phyloP scores from a whole-genome alignment of 495 filamentous ascomycete genomes.

The Penicillium lagena region DNA sequence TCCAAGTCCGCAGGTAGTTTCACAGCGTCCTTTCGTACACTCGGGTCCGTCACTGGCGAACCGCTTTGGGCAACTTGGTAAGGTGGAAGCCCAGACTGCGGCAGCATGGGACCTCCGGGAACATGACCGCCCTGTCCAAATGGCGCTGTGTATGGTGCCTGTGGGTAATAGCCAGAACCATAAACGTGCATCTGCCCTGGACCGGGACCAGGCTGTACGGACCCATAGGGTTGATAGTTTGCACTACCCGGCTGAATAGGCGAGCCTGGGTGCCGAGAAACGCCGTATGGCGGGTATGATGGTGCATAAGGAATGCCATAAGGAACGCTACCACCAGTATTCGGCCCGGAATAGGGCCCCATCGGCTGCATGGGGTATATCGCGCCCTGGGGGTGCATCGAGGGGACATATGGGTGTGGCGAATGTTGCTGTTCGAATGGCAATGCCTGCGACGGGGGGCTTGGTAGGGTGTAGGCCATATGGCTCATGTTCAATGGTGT shows the following conservation, averaged over 20 bases:
- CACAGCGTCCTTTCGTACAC: conserved; percentile 12
- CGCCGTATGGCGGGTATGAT: conserved; percentile 24
- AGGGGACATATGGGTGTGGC: conserved; percentile 25
- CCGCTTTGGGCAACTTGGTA: conserved; percentile 1
- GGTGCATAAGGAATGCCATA: conserved; percentile 26
- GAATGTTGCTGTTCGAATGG: conserved; percentile 24
- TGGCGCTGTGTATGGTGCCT: conserved; percentile 12
- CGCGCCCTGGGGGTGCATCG: conserved; percentile 18
- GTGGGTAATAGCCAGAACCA: conserved; percentile 19
- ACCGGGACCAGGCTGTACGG: neutral
- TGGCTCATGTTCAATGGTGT: conserved; percentile 39
- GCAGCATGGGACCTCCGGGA: conserved; percentile 3
- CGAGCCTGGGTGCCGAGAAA: conserved; percentile 15
- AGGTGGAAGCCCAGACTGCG: conserved; percentile 1
- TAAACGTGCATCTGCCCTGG: conserved; percentile 4
- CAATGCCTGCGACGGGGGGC: conserved; percentile 22
- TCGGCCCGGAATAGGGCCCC: conserved; percentile 28
- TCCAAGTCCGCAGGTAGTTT: conserved; percentile 9
- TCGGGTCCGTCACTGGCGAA: neutral
- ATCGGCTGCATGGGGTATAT: conserved; percentile 33
- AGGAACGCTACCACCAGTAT: conserved; percentile 10
- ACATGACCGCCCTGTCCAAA: conserved; percentile 12
- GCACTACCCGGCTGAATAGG: conserved; percentile 20
- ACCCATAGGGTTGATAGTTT: conserved; percentile 22
- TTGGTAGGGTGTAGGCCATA: conserved; percentile 40